Conservation (phyloP, 2,329 filamentous ascomycete species). For the Alternaria brassicicola region DNA sequence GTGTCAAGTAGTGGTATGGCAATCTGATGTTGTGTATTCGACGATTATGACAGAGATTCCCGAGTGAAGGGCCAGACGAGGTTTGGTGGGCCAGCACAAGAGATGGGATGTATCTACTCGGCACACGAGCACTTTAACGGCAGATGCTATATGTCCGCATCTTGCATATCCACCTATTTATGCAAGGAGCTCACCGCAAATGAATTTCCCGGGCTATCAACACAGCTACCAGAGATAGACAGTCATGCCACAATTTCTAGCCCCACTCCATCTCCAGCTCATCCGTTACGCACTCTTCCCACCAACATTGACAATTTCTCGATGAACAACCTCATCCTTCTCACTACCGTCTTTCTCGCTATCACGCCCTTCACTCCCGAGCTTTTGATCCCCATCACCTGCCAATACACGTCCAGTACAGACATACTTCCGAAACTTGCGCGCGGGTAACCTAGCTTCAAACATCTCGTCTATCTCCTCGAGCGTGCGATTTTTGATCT, state of each 20-base stretch:
- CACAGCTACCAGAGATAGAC: not conserved
- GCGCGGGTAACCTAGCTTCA: conserved; percentile 35
- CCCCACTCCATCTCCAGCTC: no score
- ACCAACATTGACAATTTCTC: conserved; percentile 13
- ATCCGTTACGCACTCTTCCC: conserved; percentile 2
- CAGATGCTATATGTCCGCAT: no score
- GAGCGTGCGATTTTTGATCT: conserved; percentile 50
- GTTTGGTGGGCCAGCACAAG: no score
- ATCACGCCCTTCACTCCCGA: conserved; percentile 8
- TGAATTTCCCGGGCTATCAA: not conserved
- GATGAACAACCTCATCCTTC: conserved; percentile 23
- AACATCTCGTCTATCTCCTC: conserved; percentile 47
- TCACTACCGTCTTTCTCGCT: conserved; percentile 11
- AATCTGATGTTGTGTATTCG: not conserved
- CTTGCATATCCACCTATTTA: no score
- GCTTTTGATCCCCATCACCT: conserved; percentile 18
- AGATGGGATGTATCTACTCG: no score
- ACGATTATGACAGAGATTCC: not conserved
- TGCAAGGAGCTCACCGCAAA: no score
- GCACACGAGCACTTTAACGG: no score
- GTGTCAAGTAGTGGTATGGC: no score
- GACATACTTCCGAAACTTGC: conserved; percentile 42
- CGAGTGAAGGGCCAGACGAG: no score
- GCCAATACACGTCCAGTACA: conserved; percentile 29
- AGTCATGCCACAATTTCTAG: no score